phyloP scores from a whole-genome alignment of 1,284 basidiomycete species.

The Phlebopus sp. region DNA sequence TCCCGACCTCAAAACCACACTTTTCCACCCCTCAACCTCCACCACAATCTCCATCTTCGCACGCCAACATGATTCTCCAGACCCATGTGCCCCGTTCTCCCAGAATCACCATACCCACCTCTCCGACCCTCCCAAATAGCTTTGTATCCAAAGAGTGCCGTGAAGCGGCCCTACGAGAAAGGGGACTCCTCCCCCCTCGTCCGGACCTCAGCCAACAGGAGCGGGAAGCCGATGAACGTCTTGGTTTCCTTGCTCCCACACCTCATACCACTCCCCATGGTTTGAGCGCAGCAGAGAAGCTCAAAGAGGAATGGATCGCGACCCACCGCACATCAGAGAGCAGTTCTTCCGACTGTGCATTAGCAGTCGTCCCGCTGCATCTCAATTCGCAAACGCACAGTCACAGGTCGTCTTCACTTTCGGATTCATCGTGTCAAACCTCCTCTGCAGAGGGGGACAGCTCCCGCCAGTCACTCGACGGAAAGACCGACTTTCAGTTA shows the following conservation, averaged over 20 bases:
- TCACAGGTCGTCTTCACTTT: neutral
- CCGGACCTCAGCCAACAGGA: slow-evolving; percentile 50
- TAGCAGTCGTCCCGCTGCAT: neutral
- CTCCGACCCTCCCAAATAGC: slow-evolving; percentile 23
- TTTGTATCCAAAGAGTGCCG: slow-evolving; percentile 29
- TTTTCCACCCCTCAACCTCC: slow-evolving; percentile 6
- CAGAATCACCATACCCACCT: neutral
- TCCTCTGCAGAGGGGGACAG: slow-evolving; percentile 3
- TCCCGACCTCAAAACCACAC: slow-evolving; percentile 11
- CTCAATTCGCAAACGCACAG: neutral
- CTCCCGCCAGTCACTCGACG: slow-evolving; percentile 12
- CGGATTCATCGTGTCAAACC: slow-evolving; percentile 1
- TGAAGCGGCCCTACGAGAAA: slow-evolving; percentile 52
- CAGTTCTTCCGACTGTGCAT: slow-evolving; percentile 14
- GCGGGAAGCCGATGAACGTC: slow-evolving; percentile 39
- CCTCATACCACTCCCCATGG: slow-evolving; percentile 3
- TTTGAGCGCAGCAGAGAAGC: slow-evolving; percentile 42
- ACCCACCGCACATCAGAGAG: slow-evolving; percentile 29
- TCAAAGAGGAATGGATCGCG: slow-evolving; percentile 50
- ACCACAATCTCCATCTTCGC: slow-evolving; percentile 16
- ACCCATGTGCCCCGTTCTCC: slow-evolving; percentile 5
- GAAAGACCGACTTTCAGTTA: slow-evolving; percentile 5
- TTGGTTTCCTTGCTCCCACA: slow-evolving; percentile 31
- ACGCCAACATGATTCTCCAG: neutral
- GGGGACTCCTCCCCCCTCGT: slow-evolving; percentile 48